These are phyloP conservation scores for Boechera retrofracta DNA, from an alignment of 345 rosid genomes.

Conservation along the genomic window DNA sequence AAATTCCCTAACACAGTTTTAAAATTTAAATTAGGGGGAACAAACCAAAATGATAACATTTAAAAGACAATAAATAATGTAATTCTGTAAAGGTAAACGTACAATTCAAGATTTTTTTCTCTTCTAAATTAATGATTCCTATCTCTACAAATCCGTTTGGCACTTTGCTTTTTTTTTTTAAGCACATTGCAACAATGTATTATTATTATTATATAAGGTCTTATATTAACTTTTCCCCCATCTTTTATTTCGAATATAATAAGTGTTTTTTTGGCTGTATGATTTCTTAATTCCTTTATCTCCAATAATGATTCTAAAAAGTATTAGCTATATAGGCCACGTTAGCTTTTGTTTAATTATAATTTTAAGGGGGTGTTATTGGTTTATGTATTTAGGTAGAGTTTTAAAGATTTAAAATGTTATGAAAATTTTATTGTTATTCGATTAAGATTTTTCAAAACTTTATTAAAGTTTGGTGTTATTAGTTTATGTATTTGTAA, in stretches of 20 bases:
- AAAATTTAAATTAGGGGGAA: background rate
- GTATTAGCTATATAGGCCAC: constrained; percentile 46
- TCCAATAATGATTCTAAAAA: constrained; percentile 35
- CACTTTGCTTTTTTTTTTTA: background rate
- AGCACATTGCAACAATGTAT: background rate
- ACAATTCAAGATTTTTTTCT: background rate
- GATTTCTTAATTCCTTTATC: constrained; percentile 20
- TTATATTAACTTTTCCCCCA: constrained; percentile 39
- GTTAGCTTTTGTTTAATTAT: constrained; percentile 28
- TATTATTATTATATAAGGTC: background rate
- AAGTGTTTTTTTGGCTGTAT: background rate
- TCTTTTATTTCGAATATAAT: constrained; percentile 29
- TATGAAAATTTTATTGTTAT: too few species aligned
- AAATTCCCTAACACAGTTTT: constrained; percentile 10
- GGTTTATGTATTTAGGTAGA: too few species aligned
- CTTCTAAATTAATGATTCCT: constrained; percentile 2
- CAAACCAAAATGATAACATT: background rate
- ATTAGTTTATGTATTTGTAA: too few species aligned
- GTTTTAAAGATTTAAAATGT: too few species aligned
- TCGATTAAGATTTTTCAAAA: too few species aligned
- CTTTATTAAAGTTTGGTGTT: too few species aligned
- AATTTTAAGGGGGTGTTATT: too few species aligned
- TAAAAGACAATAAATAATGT: background rate
- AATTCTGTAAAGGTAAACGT: constrained; percentile 7
- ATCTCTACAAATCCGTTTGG: constrained; percentile 23